Evolutionary conservation across 2,329 filamentous ascomycete genomes (phyloP).

Genomic region (Exserohilum rostratum): DNA sequence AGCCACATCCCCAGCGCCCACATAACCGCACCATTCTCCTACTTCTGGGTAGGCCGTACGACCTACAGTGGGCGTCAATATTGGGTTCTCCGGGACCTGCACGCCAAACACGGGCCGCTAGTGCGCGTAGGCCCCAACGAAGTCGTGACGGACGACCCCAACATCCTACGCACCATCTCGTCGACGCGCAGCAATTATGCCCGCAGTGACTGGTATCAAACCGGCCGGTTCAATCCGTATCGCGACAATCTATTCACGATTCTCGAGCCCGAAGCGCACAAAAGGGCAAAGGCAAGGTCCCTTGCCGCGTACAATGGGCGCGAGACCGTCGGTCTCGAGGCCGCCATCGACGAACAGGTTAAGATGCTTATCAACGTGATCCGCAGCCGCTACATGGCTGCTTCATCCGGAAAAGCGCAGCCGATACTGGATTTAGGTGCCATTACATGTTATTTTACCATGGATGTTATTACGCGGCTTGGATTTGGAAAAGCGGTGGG

Average conservation of each 20-base stretch:
- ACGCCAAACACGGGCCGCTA: conserved; percentile 23
- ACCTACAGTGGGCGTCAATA: no score
- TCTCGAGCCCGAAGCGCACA: neutral
- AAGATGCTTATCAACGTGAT: no score
- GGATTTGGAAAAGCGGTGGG: conserved; percentile 15
- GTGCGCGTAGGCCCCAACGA: conserved; percentile 55
- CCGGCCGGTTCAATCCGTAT: conserved; percentile 6
- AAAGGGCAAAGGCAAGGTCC: neutral
- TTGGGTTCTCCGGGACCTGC: no score
- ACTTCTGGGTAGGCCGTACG: no score
- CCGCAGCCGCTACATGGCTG: no score
- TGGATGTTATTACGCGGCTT: conserved; percentile 17
- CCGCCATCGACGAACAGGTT: no score
- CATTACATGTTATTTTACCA: conserved; percentile 15
- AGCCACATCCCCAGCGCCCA: no score
- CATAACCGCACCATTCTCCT: no score
- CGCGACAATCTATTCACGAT: conserved; percentile 9
- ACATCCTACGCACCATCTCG: conserved; percentile 53
- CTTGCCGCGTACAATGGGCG: conserved; percentile 5
- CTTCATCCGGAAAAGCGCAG: no score
- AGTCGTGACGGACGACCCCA: conserved; percentile 55
- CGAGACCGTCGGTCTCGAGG: conserved; percentile 4
- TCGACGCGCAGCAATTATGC: conserved; percentile 44
- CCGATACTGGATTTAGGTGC: no score
- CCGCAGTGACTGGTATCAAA: conserved; percentile 8